Conservation (phyloP, 1,284 basidiomycete species). For the Lignosus rhinocerotis region DNA sequence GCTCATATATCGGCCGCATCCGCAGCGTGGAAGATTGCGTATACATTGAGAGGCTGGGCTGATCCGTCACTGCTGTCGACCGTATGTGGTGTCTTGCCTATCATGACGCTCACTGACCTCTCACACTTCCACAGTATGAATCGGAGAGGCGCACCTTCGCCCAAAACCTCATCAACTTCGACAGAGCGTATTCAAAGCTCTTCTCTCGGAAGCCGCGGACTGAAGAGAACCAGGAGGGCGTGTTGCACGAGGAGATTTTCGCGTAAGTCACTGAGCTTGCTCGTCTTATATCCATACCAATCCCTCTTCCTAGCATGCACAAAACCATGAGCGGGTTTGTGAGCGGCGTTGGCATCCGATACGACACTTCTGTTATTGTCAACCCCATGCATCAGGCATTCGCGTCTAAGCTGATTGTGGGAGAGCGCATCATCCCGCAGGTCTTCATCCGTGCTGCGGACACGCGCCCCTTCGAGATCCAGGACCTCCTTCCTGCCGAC, state of each 20-base stretch:
- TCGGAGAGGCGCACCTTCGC: constrained; percentile 71
- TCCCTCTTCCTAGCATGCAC: neutral
- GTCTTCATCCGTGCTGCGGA: constrained; percentile 66
- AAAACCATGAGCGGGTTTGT: constrained; percentile 2
- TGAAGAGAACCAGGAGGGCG: constrained; percentile 55
- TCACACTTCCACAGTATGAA: constrained; percentile 26
- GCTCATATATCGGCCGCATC: neutral
- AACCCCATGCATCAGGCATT: constrained; percentile 42
- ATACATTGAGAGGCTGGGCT: neutral
- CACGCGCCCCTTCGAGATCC: constrained; percentile 61
- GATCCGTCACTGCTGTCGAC: neutral
- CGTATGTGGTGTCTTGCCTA: neutral
- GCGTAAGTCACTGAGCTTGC: constrained; percentile 46
- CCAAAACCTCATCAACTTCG: constrained; percentile 80
- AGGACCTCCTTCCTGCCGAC: constrained; percentile 69
- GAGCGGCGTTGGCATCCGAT: constrained; percentile 29
- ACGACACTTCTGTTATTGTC: constrained; percentile 54
- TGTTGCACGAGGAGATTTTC: constrained; percentile 68
- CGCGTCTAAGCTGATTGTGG: constrained; percentile 52
- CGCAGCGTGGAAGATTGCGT: neutral
- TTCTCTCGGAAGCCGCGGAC: constrained; percentile 77
- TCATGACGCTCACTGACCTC: neutral
- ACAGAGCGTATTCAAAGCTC: constrained; percentile 70
- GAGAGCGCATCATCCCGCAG: constrained; percentile 60
- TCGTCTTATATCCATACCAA: neutral